Percentiles rank a stretch among this genome's conserved stretches.
These are phyloP conservation scores for Solidago caesia DNA, from an alignment of 129 eudicot genomes.

Conservation along the genomic window DNA sequence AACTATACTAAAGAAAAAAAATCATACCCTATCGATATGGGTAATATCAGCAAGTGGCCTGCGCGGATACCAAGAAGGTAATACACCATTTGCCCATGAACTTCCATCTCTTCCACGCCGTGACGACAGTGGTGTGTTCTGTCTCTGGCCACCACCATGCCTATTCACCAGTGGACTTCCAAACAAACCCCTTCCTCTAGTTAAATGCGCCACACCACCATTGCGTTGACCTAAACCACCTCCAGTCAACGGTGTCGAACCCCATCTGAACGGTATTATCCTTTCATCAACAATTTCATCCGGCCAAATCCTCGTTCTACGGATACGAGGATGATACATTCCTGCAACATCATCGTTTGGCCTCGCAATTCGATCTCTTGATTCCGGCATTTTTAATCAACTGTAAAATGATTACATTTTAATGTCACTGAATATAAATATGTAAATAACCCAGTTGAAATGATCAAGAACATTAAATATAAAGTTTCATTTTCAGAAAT, in stretches of 20 bases:
- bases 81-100: conserved; percentile 14
- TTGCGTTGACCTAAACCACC: too few species aligned
- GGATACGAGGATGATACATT: conserved; percentile 24
- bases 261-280: conserved; percentile 48
- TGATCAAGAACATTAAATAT: too few species aligned
- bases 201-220: too few species aligned
- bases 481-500: too few species aligned
- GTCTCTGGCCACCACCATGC: conserved; percentile 38
- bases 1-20: neutral
- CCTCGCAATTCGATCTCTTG: conserved; percentile 63
- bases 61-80: conserved; percentile 84
- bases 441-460: too few species aligned
- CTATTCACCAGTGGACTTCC: conserved; percentile 40
- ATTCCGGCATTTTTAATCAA: conserved; percentile 45
- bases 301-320: conserved; percentile 9
- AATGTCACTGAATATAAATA: neutral
- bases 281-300: conserved; percentile 31
- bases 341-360: conserved; percentile 38
- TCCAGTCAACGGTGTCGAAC: conserved; percentile 45
- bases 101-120: conserved; percentile 39
- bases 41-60: conserved; percentile 72
- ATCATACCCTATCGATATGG: conserved; percentile 58
- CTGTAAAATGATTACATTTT: conserved; percentile 1
- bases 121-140: conserved; percentile 33
- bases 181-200: too few species aligned